Evolutionary conservation across 495 filamentous ascomycete species (phyloP).

Genomic region (Daldinia caldariorum): DNA sequence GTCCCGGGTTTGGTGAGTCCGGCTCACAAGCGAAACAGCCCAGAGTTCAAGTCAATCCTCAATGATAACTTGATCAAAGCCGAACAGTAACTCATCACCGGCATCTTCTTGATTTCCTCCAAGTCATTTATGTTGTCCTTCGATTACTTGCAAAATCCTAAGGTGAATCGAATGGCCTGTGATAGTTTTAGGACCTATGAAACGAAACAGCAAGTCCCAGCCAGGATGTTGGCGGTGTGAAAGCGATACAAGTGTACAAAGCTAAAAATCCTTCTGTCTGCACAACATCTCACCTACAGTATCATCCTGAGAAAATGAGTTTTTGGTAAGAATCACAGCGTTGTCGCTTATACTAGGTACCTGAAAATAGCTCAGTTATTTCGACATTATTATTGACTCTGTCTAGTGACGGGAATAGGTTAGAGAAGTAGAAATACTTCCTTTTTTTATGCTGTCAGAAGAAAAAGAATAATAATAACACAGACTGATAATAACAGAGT

Average conservation of each 20-base stretch:
- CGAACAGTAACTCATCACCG: background rate
- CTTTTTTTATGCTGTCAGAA: background rate
- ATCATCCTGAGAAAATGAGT: background rate
- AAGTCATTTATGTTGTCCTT: background rate
- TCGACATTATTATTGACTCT: background rate
- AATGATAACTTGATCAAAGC: background rate
- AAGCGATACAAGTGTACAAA: background rate
- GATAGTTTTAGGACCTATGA: background rate
- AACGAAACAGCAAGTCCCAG: background rate
- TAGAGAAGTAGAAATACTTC: background rate
- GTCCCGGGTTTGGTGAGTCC: background rate
- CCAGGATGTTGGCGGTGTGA: background rate
- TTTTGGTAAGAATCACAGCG: background rate
- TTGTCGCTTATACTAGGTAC: background rate
- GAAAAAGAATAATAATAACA: too few relatives aligned
- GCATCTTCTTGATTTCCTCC: background rate
- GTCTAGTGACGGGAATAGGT: background rate
- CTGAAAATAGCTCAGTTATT: background rate
- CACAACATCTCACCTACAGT: background rate
- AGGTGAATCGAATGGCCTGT: background rate
- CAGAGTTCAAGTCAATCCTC: background rate
- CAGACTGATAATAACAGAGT: too few relatives aligned
- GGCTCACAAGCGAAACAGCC: constrained; percentile 2
- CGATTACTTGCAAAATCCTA: background rate
- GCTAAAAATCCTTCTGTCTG: background rate